Percentiles rank a stretch among this genome's conserved stretches.
phyloP scores from a whole-genome alignment of 371 early-diverging fungal species.

The Rhizomucor miehei region DNA sequence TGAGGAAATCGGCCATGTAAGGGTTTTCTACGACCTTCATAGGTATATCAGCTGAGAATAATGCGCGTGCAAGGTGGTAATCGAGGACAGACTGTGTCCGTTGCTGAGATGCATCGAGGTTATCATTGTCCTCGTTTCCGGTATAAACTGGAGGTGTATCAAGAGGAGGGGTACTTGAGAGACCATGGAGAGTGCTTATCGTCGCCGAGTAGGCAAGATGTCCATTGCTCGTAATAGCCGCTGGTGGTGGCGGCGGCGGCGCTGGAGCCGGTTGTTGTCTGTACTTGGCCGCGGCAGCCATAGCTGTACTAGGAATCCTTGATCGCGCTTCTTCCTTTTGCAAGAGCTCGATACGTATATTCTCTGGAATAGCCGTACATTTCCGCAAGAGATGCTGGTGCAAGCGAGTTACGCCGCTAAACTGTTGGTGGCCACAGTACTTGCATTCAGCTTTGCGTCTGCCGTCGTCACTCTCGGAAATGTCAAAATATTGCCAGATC shows the following conservation, averaged over 20 bases:
- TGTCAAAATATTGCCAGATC: slow-evolving; percentile 38
- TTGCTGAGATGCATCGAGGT: neutral
- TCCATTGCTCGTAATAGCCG: neutral
- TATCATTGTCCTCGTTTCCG: neutral
- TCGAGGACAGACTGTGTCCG: slow-evolving; percentile 21
- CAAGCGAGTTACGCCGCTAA: slow-evolving; percentile 34
- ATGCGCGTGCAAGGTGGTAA: slow-evolving; percentile 35
- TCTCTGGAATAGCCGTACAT: slow-evolving; percentile 22
- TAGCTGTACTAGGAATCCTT: neutral
- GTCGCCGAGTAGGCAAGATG: too few species aligned
- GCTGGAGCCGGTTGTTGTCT: neutral
- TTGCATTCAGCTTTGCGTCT: slow-evolving; percentile 28
- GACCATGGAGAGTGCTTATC: too few species aligned
- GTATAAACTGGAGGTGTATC: neutral
- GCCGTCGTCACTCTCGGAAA: slow-evolving; percentile 17
- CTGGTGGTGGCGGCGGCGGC: neutral
- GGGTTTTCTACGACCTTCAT: slow-evolving; percentile 32
- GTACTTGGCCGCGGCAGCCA: neutral
- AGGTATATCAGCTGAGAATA: slow-evolving; percentile 32
- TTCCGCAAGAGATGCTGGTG: slow-evolving; percentile 33
- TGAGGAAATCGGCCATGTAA: slow-evolving; percentile 25
- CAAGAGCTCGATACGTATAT: slow-evolving; percentile 23
- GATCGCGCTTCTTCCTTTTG: slow-evolving; percentile 13
- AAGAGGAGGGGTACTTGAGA: too few species aligned
- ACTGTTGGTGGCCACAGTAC: slow-evolving; percentile 34